phyloP scores from a whole-genome alignment of 1,284 basidiomycete species.

The Xerocomus cyaneibrunnescens region DNA sequence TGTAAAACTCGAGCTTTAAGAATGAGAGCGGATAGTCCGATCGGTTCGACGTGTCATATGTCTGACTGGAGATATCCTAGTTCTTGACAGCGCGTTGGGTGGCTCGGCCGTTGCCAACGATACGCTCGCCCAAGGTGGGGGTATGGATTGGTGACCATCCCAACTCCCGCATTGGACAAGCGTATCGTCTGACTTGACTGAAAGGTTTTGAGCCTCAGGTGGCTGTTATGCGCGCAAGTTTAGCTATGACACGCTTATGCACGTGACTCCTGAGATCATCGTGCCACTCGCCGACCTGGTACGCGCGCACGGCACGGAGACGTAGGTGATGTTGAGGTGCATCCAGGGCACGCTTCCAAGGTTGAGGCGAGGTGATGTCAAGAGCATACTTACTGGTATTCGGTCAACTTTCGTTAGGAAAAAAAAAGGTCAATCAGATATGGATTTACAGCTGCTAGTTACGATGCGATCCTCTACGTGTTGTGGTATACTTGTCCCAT shows the following conservation, averaged over 20 bases:
- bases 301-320: constrained; percentile 7
- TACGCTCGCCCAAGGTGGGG: constrained; percentile 52
- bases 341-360: no score
- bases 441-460: no score
- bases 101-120: constrained; percentile 73
- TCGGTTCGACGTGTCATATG: background rate
- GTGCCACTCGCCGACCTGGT: constrained; percentile 67
- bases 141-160: background rate
- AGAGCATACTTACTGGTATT: constrained; percentile 32
- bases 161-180: no score
- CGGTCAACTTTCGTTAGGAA: no score
- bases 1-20: constrained; percentile 58
- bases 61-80: constrained; percentile 35
- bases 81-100: constrained; percentile 66
- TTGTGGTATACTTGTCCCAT: background rate
- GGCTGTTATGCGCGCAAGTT: constrained; percentile 66
- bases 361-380: no score
- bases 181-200: background rate
- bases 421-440: no score
- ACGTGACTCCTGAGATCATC: constrained; percentile 59
- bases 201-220: constrained; percentile 37
- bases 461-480: no score
- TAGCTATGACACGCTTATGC: constrained; percentile 69
- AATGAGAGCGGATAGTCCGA: constrained; percentile 47
- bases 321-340: background rate